phyloP scores from a whole-genome alignment of 495 filamentous ascomycete genomes.

The Aspergillus bridgeri region DNA sequence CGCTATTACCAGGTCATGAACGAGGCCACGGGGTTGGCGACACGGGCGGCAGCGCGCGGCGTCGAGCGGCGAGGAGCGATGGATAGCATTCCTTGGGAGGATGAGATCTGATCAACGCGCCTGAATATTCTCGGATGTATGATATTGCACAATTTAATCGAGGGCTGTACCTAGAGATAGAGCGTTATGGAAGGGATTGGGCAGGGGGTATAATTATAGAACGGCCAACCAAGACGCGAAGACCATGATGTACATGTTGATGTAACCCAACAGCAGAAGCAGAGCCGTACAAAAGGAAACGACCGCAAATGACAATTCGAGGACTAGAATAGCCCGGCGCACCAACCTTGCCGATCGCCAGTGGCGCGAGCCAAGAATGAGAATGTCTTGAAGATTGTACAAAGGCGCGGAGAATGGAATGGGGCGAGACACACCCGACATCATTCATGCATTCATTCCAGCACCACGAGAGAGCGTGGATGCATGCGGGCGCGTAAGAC shows the following conservation, averaged over 20 bases:
- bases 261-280: not conserved
- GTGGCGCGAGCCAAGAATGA: not conserved
- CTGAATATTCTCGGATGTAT: not conserved
- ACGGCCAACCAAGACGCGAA: not conserved
- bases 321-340: not conserved
- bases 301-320: not conserved
- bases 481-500: not conserved
- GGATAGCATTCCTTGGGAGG: conserved; percentile 81
- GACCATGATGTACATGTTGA: not conserved
- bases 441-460: not conserved
- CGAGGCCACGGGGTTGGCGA: conserved; percentile 63
- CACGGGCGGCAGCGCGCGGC: conserved; percentile 68
- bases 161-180: not conserved
- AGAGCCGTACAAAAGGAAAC: not conserved
- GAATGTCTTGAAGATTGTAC: not conserved
- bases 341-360: not conserved
- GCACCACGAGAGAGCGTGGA: not conserved
- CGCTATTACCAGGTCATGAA: conserved; percentile 51
- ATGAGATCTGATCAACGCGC: conserved; percentile 54
- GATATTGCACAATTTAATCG: not conserved
- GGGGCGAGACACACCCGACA: not conserved
- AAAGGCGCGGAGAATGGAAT: conserved; percentile 3
- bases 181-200: not conserved
- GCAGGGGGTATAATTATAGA: not conserved
- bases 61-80: conserved; percentile 80